A percentile compares a stretch with the other conserved stretches of the same genome.
Evolutionary conservation across 192 early-diverging fungal genomes (phyloP).

Genomic region (Chytriomyces hyalinus): DNA sequence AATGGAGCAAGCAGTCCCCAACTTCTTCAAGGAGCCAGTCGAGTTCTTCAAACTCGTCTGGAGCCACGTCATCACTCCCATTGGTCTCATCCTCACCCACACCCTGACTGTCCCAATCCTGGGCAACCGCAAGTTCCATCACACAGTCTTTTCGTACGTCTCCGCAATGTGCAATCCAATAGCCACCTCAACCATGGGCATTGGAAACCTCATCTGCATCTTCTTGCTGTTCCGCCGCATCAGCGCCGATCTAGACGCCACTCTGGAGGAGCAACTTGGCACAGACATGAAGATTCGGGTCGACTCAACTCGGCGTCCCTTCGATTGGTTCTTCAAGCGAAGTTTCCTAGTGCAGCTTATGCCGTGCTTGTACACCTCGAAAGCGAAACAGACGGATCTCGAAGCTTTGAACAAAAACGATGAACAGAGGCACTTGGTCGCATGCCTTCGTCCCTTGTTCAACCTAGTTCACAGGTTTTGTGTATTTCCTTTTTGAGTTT

Average conservation of each 20-base stretch:
- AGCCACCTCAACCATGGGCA: background rate
- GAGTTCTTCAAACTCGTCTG: too few relatives aligned
- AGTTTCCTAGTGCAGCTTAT: background rate
- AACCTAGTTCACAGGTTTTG: background rate
- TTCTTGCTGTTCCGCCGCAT: background rate
- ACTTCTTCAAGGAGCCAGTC: too few relatives aligned
- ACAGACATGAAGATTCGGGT: background rate
- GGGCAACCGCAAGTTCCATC: background rate
- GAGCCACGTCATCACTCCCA: background rate
- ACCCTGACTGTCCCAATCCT: background rate
- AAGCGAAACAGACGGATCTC: background rate
- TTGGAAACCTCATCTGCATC: background rate
- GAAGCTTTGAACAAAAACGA: background rate
- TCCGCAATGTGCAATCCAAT: background rate
- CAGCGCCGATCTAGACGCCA: background rate
- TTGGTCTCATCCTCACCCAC: background rate
- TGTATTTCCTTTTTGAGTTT: background rate
- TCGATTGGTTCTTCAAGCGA: background rate
- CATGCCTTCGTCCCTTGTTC: background rate
- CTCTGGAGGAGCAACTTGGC: background rate
- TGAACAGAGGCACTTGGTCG: background rate
- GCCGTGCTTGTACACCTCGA: background rate
- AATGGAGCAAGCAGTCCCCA: too few relatives aligned
- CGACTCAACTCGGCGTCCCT: background rate
- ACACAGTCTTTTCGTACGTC: background rate